Base-by-base conservation (phyloP, 257 asterid species). In the Prunella vulgaris region DNA sequence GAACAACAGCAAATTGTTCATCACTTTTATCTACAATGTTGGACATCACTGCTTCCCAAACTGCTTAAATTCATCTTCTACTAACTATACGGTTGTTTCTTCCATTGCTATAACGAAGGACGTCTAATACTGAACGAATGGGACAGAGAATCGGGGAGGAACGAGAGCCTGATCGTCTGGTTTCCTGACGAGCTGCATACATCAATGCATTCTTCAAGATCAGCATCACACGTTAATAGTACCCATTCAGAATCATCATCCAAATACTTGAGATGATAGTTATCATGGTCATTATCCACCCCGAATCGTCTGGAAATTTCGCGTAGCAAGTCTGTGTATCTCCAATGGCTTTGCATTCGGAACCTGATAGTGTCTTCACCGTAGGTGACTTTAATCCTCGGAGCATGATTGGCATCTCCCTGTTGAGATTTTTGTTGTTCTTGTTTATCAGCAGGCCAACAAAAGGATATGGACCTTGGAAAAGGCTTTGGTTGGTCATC, bases 191-290 rank as follows among this genome's bases (percentile, higher is more conserved):
- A 68, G 9, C 77, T 74, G 67, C 82, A 83, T 18, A 90, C 84
- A 24, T 87, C 94, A 2, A 93, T 68, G 68, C 98, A 90, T 76
- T 93, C 97, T 72, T 80, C 95, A 4, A 93, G 81, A 81, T 93
- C 98, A 14, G 92, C 98, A 38, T 90, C 94, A 13, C 98, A 93
- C 5, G 96, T 90, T 37, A 90, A 49, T 10, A 93, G 66, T 12
- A 93, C 95, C 97, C 98, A 93, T 64, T 93, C 98, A 8, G 85
- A 77, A 58, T 93, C 98, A 13, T 93, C 98, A 14, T 93, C 98
- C 78, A 90, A 79, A 80, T 93, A 93, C 32, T 88, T 93, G 75
- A 93, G 86, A 71, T 78, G 88, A 70, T 81, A 81, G 21, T 84
- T 78, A 0, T 77, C 62, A 9, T 75, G 12, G 0, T 14, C 53